phyloP scores from a whole-genome alignment of 768 basidiomycete species.

The Podaxis sp. region DNA sequence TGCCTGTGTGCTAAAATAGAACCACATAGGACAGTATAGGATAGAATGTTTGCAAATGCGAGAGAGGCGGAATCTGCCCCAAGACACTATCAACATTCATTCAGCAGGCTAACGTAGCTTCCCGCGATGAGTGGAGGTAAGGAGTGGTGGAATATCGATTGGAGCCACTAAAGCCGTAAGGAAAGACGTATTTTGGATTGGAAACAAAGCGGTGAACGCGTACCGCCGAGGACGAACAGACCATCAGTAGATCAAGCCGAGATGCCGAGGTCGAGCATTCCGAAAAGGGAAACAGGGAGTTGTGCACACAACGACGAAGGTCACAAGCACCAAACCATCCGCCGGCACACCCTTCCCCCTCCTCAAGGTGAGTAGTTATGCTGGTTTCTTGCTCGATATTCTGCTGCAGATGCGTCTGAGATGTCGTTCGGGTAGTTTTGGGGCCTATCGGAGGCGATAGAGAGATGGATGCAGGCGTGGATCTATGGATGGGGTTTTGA shows the following conservation, averaged over 20 bases:
- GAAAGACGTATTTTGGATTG: background rate
- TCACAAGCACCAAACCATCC: background rate
- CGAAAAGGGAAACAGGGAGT: constrained; percentile 14
- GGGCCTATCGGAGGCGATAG: constrained; percentile 6
- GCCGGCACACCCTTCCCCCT: constrained; percentile 8
- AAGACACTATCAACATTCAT: background rate
- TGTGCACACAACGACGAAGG: background rate
- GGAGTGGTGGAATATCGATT: background rate
- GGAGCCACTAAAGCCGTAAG: background rate
- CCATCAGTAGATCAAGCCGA: constrained; percentile 12
- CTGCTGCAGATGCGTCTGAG: background rate
- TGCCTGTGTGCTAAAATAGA: background rate
- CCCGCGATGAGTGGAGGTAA: too few species aligned
- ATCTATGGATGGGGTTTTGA: constrained; percentile 21
- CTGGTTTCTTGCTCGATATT: constrained; percentile 7
- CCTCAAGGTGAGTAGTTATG: constrained; percentile 28
- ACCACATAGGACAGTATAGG: background rate
- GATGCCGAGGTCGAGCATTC: constrained; percentile 5
- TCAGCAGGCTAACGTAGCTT: background rate
- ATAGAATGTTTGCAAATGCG: background rate
- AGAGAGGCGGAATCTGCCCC: background rate
- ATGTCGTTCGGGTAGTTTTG: constrained; percentile 11
- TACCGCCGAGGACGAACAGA: background rate
- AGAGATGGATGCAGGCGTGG: constrained; percentile 21
- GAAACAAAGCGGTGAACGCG: background rate